These are phyloP conservation scores for Cutaneotrichosporon sp. DNA, from an alignment of 1,284 basidiomycete genomes.

Conservation along the genomic window DNA sequence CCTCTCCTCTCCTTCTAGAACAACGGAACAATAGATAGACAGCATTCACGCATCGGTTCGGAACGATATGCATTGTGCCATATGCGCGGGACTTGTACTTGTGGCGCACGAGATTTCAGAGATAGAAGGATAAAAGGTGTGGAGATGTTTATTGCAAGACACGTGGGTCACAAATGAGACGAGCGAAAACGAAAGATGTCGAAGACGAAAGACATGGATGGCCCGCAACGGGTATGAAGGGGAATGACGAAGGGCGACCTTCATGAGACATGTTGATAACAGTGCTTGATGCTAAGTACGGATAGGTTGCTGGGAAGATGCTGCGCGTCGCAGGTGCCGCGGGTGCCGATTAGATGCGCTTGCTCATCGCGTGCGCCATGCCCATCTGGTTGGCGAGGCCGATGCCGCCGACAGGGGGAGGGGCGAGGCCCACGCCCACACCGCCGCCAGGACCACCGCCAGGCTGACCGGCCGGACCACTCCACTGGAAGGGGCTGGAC, in stretches of 20 bases:
- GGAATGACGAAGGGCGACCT: background rate
- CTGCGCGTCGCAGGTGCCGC: too few relatives aligned
- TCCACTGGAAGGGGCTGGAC: too few relatives aligned
- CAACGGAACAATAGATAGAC: background rate
- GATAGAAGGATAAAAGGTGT: too few relatives aligned
- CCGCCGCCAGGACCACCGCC: slow-evolving; percentile 8
- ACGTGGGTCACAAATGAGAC: slow-evolving; percentile 6
- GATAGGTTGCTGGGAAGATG: too few relatives aligned
- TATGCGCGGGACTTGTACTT: slow-evolving; percentile 1
- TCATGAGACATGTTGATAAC: background rate
- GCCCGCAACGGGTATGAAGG: background rate
- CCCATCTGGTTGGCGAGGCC: slow-evolving; percentile 4
- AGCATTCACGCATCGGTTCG: background rate
- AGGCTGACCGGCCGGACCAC: slow-evolving; percentile 16
- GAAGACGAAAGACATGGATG: background rate
- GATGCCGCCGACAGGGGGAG: slow-evolving; percentile 18
- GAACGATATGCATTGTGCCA: slow-evolving; percentile 10
- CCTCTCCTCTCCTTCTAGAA: too few relatives aligned
- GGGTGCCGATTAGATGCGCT: slow-evolving; percentile 6
- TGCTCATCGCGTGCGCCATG: slow-evolving; percentile 8
- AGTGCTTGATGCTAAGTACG: background rate
- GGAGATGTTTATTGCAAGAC: background rate
- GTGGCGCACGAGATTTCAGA: background rate
- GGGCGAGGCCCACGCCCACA: slow-evolving; percentile 31
- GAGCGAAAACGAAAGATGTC: slow-evolving; percentile 21